Evolutionary conservation across 1,139 yeast species (phyloP).

Genomic region (Meyerozyma smithsonii): DNA sequence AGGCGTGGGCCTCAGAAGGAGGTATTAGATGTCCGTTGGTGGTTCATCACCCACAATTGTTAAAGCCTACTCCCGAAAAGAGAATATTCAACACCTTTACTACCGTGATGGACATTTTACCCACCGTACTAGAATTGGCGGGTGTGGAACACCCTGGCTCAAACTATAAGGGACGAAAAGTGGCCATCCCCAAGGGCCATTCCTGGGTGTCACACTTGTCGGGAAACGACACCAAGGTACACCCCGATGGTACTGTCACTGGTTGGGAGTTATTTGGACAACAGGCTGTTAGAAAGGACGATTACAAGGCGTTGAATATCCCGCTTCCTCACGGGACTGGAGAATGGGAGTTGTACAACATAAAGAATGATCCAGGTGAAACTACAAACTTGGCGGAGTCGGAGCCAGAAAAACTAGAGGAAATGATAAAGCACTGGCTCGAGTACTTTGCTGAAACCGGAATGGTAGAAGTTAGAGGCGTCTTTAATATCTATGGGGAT

Average conservation of each 20-base stretch:
- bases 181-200: conserved; percentile 36
- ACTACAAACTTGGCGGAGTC: conserved; percentile 32
- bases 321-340: conserved; percentile 48
- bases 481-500: not conserved
- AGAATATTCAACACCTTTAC: conserved; percentile 33
- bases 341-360: conserved; percentile 46
- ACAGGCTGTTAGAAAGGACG: conserved; percentile 51
- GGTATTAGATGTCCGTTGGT: conserved; percentile 54
- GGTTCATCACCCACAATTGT: conserved; percentile 33
- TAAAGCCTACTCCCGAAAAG: conserved; percentile 13
- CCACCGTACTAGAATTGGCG: conserved; percentile 49
- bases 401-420: conserved; percentile 29
- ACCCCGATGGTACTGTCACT: conserved; percentile 43
- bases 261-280: conserved; percentile 59
- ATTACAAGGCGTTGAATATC: conserved; percentile 43
- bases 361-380: conserved; percentile 46
- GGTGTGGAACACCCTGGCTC: conserved; percentile 40
- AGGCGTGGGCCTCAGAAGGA: conserved; percentile 49
- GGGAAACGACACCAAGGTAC: conserved; percentile 25
- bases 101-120: conserved; percentile 56
- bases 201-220: conserved; percentile 34
- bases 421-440: conserved; percentile 46
- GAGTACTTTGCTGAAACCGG: conserved; percentile 54
- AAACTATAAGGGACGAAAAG: conserved; percentile 31
- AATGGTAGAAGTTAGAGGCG: conserved; percentile 30